Conservation (phyloP, 768 basidiomycete genomes). For the Leccinum subtestaceum region DNA sequence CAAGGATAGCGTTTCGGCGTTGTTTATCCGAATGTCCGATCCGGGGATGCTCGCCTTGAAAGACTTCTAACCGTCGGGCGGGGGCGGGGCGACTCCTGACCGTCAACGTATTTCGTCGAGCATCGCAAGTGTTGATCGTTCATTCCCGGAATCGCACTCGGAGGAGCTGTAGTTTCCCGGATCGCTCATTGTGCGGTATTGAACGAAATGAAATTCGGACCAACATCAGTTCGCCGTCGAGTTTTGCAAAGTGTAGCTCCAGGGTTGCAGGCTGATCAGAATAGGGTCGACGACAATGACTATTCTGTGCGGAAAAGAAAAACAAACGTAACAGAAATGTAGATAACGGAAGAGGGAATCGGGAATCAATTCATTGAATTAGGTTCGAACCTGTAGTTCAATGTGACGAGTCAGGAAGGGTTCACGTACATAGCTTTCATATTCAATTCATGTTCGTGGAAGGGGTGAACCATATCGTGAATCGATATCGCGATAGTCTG, state of each 20-base stretch:
- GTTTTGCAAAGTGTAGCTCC: neutral
- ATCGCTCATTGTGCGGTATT: constrained; percentile 65
- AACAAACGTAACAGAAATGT: constrained; percentile 9
- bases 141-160: constrained; percentile 54
- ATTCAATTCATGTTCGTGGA: constrained; percentile 53
- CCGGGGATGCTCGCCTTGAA: constrained; percentile 35
- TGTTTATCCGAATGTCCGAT: neutral
- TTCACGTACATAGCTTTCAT: constrained; percentile 65
- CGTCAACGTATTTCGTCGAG: constrained; percentile 51
- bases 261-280: constrained; percentile 39
- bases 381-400: constrained; percentile 5
- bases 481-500: constrained; percentile 65
- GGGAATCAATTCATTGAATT: constrained; percentile 2
- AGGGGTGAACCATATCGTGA: constrained; percentile 62
- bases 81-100: constrained; percentile 40
- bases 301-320: constrained; percentile 45
- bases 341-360: neutral
- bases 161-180: constrained; percentile 52
- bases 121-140: constrained; percentile 73
- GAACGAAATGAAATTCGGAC: neutral
- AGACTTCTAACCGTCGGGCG: constrained; percentile 75
- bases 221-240: constrained; percentile 2
- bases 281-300: constrained; percentile 77
- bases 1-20: neutral
- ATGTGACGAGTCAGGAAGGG: constrained; percentile 13